Evolutionary conservation across 2,329 filamentous ascomycete species (phyloP).

Genomic region (Neobulgaria alba): DNA sequence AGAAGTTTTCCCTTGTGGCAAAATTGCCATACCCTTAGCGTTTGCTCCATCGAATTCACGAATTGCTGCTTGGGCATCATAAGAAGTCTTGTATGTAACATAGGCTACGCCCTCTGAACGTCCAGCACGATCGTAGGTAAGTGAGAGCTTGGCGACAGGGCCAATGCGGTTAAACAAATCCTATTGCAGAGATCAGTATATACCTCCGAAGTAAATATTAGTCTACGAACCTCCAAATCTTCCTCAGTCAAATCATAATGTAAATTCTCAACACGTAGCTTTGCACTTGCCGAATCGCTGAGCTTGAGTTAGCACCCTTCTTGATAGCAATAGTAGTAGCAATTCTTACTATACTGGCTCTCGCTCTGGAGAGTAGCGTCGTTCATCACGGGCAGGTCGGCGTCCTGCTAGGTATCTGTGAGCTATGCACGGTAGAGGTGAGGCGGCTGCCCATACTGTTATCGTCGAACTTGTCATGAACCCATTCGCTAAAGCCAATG

Average conservation of each 20-base stretch:
- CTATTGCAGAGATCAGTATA: slow-evolving; percentile 36
- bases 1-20: neutral
- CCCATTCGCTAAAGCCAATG: slow-evolving; percentile 88
- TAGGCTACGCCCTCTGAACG: slow-evolving; percentile 79
- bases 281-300: slow-evolving; percentile 49
- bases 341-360: slow-evolving; percentile 24
- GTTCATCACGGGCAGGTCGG: slow-evolving; percentile 17
- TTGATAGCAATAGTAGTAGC: neutral
- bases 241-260: slow-evolving; percentile 86
- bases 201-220: neutral
- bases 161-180: slow-evolving; percentile 76
- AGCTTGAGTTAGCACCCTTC: slow-evolving; percentile 10
- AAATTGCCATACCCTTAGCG: slow-evolving; percentile 55
- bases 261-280: slow-evolving; percentile 78
- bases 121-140: slow-evolving; percentile 80
- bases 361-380: slow-evolving; percentile 27
- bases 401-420: slow-evolving; percentile 23
- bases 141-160: slow-evolving; percentile 55
- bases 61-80: slow-evolving; percentile 68
- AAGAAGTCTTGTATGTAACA: slow-evolving; percentile 65
- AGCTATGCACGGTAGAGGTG: slow-evolving; percentile 2
- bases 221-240: slow-evolving; percentile 60
- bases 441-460: slow-evolving; percentile 38
- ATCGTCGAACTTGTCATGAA: slow-evolving; percentile 83
- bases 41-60: slow-evolving; percentile 82